Evolutionary conservation across 2,329 filamentous ascomycete genomes (phyloP).

Genomic region (Dissoconium aciculare): DNA sequence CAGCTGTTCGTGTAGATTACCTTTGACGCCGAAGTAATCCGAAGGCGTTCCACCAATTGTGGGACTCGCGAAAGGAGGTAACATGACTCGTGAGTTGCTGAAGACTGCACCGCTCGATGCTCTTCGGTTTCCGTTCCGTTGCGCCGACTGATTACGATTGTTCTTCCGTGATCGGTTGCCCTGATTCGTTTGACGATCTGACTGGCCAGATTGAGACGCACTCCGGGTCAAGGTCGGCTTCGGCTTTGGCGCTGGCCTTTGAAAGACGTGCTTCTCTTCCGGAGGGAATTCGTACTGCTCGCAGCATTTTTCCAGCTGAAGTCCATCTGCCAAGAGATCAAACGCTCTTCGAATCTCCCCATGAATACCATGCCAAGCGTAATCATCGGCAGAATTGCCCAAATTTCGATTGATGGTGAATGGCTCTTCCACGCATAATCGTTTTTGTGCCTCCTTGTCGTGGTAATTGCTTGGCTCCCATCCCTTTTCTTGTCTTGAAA

Average conservation of each 20-base stretch:
- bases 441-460: conserved; percentile 43
- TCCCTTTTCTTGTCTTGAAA: conserved; percentile 72
- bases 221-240: conserved; percentile 38
- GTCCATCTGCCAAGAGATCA: conserved; percentile 55
- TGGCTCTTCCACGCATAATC: conserved; percentile 87
- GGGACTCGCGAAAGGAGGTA: conserved; percentile 28
- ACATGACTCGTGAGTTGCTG: conserved; percentile 24
- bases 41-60: conserved; percentile 25
- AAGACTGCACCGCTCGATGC: conserved; percentile 42
- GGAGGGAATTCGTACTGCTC: conserved; percentile 79
- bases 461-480: conserved; percentile 52
- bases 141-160: conserved; percentile 34
- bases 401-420: conserved; percentile 84
- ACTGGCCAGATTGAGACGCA: conserved; percentile 33
- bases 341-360: conserved; percentile 80
- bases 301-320: conserved; percentile 68
- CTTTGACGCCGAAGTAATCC: conserved; percentile 30
- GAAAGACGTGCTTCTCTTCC: conserved; percentile 48
- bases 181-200: conserved; percentile 11
- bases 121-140: conserved; percentile 37
- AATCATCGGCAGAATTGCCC: conserved; percentile 92
- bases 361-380: conserved; percentile 82
- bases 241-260: conserved; percentile 42
- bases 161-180: conserved; percentile 29
- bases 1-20: conserved; percentile 35